A percentile compares a stretch with the other conserved stretches of the same genome.
Conservation (phyloP, 352 stramenopile species). For the Peronospora belbahrii region DNA sequence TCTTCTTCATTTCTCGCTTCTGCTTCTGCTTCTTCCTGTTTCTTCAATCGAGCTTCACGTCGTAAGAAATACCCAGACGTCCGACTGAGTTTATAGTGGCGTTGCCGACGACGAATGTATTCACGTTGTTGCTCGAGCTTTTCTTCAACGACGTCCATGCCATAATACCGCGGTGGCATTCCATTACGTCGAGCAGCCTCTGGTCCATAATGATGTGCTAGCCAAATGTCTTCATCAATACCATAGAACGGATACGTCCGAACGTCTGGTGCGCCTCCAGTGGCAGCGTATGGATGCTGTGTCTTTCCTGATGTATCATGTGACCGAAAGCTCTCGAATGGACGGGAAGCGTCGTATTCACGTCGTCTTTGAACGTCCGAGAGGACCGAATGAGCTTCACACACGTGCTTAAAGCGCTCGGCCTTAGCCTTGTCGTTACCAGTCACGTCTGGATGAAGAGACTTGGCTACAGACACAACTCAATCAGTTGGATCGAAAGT, state of each 20-base stretch:
- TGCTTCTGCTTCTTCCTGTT: constrained; percentile 42
- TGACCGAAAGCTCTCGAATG: constrained; percentile 34
- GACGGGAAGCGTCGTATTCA: constrained; percentile 54
- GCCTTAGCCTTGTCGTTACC: constrained; percentile 74
- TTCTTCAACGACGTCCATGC: constrained; percentile 69
- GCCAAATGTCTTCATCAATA: constrained; percentile 80
- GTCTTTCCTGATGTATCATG: constrained; percentile 34
- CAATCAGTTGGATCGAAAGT: neutral
- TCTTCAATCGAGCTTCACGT: constrained; percentile 51
- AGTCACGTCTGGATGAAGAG: constrained; percentile 80
- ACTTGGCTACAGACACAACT: constrained; percentile 39
- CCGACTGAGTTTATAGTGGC: constrained; percentile 66
- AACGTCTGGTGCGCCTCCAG: constrained; percentile 22
- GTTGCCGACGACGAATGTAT: constrained; percentile 47
- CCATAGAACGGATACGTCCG: constrained; percentile 44
- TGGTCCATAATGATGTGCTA: constrained; percentile 73
- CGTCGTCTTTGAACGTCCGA: constrained; percentile 52
- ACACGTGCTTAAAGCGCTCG: constrained; percentile 81
- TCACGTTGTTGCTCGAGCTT: constrained; percentile 56
- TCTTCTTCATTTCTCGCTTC: constrained; percentile 5
- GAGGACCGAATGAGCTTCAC: constrained; percentile 68
- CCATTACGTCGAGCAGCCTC: constrained; percentile 35
- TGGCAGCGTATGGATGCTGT: constrained; percentile 50
- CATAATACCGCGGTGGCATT: constrained; percentile 55
- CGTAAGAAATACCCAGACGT: constrained; percentile 68